phyloP scores from a whole-genome alignment of 179 eudicot species.

The Spergularia azorica region DNA sequence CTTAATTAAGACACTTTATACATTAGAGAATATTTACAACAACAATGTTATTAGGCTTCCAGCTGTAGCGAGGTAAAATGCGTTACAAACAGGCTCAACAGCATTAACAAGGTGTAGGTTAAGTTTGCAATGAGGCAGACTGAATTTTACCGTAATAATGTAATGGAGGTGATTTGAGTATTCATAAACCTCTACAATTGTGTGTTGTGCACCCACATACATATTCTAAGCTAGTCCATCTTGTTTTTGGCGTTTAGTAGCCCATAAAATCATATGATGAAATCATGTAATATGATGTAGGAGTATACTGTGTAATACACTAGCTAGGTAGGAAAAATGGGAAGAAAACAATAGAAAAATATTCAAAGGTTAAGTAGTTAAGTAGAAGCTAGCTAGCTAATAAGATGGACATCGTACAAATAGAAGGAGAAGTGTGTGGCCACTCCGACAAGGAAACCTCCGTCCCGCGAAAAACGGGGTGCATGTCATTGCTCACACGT shows the following conservation, averaged over 20 bases:
- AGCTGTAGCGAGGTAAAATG: too few species aligned
- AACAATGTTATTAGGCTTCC: too few species aligned
- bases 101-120: too few species aligned
- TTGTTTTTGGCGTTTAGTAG: neutral
- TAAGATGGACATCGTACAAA: neutral
- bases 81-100: too few species aligned
- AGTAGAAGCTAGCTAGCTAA: too few species aligned
- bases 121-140: too few species aligned
- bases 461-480: constrained; percentile 60
- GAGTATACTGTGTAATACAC: neutral
- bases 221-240: neutral
- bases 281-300: too few species aligned
- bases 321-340: too few species aligned
- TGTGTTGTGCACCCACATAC: neutral
- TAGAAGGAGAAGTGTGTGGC: neutral
- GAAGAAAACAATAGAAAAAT: too few species aligned
- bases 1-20: too few species aligned
- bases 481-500: constrained; percentile 42
- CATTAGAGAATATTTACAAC: too few species aligned
- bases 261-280: neutral
- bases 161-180: neutral
- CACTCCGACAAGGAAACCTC: constrained; percentile 50
- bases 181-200: neutral
- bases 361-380: too few species aligned
- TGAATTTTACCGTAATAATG: neutral